These are phyloP conservation scores for Phaeophleospora eucalypticola DNA, from an alignment of 2,329 filamentous ascomycete genomes.

Conservation along the genomic window DNA sequence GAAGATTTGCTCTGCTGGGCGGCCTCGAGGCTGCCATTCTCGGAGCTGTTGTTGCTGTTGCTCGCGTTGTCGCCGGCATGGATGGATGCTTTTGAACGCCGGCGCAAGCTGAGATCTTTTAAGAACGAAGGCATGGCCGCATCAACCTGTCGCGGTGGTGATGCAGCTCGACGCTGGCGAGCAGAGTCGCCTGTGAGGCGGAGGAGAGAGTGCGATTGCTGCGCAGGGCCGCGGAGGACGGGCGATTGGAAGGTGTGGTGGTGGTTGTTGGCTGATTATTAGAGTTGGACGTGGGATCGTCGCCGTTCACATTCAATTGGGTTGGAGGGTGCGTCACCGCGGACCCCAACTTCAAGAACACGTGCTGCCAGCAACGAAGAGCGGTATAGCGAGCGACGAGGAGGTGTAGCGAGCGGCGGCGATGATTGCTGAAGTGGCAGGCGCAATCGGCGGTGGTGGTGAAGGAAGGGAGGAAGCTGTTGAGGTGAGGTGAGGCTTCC, in stretches of 20 bases:
- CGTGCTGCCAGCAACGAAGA: too few species aligned
- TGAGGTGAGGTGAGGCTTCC: background rate
- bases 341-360: too few species aligned
- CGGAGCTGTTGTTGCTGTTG: slow-evolving; percentile 41
- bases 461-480: background rate
- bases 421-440: background rate
- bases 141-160: background rate
- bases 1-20: slow-evolving; percentile 51
- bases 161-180: background rate
- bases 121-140: slow-evolving; percentile 23
- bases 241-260: background rate
- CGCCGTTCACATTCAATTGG: background rate
- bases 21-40: slow-evolving; percentile 42
- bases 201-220: background rate
- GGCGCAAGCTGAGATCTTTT: slow-evolving; percentile 20
- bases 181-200: background rate
- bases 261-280: background rate
- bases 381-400: too few species aligned
- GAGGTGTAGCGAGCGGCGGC: too few species aligned
- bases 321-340: background rate
- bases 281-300: background rate
- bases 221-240: background rate
- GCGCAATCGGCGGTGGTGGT: too few species aligned
- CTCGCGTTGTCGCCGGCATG: slow-evolving; percentile 5
- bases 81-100: slow-evolving; percentile 17